Conservation (phyloP, 2,329 filamentous ascomycete genomes). For the Phaeosphaeriaceae sp. region DNA sequence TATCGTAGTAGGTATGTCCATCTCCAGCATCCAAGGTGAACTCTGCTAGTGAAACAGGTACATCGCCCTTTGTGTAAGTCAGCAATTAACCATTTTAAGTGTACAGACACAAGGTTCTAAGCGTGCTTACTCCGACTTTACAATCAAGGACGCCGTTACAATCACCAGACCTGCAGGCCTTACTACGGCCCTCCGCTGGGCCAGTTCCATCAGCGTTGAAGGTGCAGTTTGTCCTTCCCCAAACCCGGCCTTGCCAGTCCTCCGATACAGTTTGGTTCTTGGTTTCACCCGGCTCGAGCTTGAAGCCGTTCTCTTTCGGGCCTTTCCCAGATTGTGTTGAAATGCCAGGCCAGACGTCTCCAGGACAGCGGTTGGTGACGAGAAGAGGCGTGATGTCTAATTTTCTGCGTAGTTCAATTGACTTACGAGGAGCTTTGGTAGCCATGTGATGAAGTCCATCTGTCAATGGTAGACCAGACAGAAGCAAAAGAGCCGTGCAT, state of each 20-base stretch:
- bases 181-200: conserved; percentile 55
- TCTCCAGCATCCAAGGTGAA: conserved; percentile 75
- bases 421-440: conserved; percentile 33
- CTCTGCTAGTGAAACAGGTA: conserved; percentile 79
- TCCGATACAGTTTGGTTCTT: conserved; percentile 69
- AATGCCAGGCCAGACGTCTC: conserved; percentile 78
- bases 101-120: background rate
- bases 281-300: conserved; percentile 64
- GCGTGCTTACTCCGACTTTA: conserved; percentile 66
- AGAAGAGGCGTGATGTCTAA: conserved; percentile 60
- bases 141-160: conserved; percentile 75
- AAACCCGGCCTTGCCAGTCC: conserved; percentile 82
- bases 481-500: conserved; percentile 30
- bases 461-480: conserved; percentile 29
- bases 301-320: conserved; percentile 72
- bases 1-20: conserved; percentile 79
- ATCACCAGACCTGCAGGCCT: conserved; percentile 76
- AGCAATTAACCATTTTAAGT: conserved; percentile 3
- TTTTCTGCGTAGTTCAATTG: conserved; percentile 33
- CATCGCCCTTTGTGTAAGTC: conserved; percentile 63
- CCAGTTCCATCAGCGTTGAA: conserved; percentile 69
- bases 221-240: conserved; percentile 84
- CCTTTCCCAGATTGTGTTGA: conserved; percentile 74
- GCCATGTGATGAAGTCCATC: conserved; percentile 44
- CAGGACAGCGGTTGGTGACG: conserved; percentile 73